A percentile compares a stretch with the other conserved stretches of the same genome.
These are phyloP conservation scores for Phyllostachys edulis DNA, from an alignment of 176 grass and related monocot species.

Conservation along the genomic window DNA sequence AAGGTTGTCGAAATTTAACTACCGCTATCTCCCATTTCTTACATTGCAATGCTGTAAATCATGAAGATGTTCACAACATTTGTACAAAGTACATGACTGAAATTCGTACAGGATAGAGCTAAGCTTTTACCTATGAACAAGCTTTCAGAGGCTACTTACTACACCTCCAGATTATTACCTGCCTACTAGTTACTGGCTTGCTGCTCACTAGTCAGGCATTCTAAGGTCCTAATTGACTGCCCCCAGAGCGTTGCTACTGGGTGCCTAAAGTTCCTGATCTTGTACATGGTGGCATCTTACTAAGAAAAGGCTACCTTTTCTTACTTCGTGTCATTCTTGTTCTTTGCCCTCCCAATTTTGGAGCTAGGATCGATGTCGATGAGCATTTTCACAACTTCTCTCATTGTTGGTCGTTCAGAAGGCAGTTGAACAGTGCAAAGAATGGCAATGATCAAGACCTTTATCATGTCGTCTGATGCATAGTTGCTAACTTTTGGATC, in stretches of 20 bases:
- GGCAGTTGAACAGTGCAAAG: constrained; percentile 50
- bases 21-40: not conserved
- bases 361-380: constrained; percentile 45
- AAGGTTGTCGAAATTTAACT: not conserved
- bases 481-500: constrained; percentile 41
- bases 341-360: constrained; percentile 17
- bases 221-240: constrained; percentile 23
- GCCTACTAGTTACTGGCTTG: constrained; percentile 12
- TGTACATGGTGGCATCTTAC: constrained; percentile 11
- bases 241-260: constrained; percentile 10
- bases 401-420: constrained; percentile 49
- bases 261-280: constrained; percentile 21
- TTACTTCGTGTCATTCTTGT: constrained; percentile 35
- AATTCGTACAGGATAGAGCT: constrained; percentile 23
- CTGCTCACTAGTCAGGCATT: constrained; percentile 9
- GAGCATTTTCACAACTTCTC: constrained; percentile 82
- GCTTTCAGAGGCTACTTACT: constrained; percentile 30
- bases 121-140: not conserved
- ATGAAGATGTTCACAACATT: not conserved
- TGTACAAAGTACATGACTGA: not conserved
- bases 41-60: not conserved
- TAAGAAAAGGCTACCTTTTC: not conserved
- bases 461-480: constrained; percentile 60
- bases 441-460: constrained; percentile 55
- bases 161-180: constrained; percentile 22